Evolutionary conservation across 2,329 filamentous ascomycete genomes (phyloP).

Genomic region (Pseudogymnoascus sp.): DNA sequence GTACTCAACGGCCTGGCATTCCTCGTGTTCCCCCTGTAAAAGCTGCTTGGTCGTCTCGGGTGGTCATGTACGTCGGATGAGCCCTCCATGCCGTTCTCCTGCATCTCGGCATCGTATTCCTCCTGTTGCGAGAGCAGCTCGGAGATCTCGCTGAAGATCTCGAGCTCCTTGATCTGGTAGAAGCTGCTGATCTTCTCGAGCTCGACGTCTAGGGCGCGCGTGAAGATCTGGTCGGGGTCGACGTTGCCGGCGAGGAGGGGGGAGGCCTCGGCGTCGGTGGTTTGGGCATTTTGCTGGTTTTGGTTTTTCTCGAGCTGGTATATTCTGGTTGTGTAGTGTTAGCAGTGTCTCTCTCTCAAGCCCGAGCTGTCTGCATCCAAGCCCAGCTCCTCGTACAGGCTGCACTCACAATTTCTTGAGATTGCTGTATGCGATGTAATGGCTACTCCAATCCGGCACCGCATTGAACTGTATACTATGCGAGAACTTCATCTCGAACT

Average conservation of each 20-base stretch:
- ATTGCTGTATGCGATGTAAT: conserved; percentile 98
- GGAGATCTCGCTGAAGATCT: conserved; percentile 75
- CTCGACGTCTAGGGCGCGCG: conserved; percentile 74
- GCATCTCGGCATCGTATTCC: conserved; percentile 42
- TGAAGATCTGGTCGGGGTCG: conserved; percentile 77
- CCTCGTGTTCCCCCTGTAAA: conserved; percentile 32
- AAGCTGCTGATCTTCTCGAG: conserved; percentile 92
- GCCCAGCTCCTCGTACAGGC: neutral
- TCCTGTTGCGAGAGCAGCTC: conserved; percentile 71
- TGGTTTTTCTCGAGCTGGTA: conserved; percentile 87
- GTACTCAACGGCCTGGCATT: conserved; percentile 39
- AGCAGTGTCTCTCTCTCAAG: neutral
- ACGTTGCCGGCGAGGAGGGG: conserved; percentile 65
- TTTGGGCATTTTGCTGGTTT: conserved; percentile 49
- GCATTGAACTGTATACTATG: conserved; percentile 99
- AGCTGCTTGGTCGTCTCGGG: conserved; percentile 16
- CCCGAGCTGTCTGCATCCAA: no score
- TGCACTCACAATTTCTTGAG: conserved; percentile 85
- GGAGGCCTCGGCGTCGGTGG: conserved; percentile 71
- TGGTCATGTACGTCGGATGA: neutral
- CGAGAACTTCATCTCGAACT: conserved; percentile 97
- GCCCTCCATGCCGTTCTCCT: conserved; percentile 25
- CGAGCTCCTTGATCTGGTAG: conserved; percentile 80
- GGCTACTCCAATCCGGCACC: conserved; percentile 97
- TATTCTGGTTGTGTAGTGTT: conserved; percentile 51